phyloP scores from a whole-genome alignment of 1,284 basidiomycete species.

The Ustilago curta region DNA sequence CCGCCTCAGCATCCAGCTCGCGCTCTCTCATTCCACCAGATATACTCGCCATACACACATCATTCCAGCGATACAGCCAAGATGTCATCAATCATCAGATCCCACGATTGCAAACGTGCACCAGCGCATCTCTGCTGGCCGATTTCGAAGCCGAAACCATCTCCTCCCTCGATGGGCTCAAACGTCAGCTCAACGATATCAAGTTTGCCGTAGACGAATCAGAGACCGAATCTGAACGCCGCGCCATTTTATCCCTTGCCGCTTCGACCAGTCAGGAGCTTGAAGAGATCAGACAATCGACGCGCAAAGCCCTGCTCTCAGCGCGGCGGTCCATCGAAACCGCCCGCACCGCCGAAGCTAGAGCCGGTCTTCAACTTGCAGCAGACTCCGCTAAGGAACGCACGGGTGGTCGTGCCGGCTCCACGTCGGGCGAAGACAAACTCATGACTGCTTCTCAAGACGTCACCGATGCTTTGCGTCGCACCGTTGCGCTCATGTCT shows the following conservation, averaged over 20 bases:
- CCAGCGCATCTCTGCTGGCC: conserved; percentile 25
- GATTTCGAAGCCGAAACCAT: conserved; percentile 53
- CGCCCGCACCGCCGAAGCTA: conserved; percentile 27
- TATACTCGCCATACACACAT: conserved; percentile 32
- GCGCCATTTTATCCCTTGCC: conserved; percentile 18
- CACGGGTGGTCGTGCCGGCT: conserved; percentile 35
- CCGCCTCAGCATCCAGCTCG: conserved; percentile 17
- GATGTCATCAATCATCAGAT: conserved; percentile 54
- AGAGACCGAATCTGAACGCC: conserved; percentile 35
- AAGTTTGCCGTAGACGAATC: conserved; percentile 55
- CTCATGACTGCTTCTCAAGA: conserved; percentile 61
- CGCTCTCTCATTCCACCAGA: conserved; percentile 31
- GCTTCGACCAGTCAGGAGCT: conserved; percentile 25
- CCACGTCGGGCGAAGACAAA: conserved; percentile 56
- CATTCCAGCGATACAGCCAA: conserved; percentile 37
- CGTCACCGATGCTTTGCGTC: conserved; percentile 63
- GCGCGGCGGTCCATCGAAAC: conserved; percentile 37
- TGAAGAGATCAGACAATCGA: conserved; percentile 31
- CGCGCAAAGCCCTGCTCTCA: conserved; percentile 32
- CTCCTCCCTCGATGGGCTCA: conserved; percentile 48
- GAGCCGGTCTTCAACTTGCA: conserved; percentile 38
- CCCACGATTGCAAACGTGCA: conserved; percentile 40
- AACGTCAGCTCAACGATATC: conserved; percentile 47
- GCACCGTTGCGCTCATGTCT: conserved; percentile 65
- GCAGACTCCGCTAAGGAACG: conserved; percentile 49